Percentiles rank a stretch among this genome's conserved stretches.
Evolutionary conservation across 306 rosid genomes (phyloP).

Genomic region (Cucurbita argyrosperma): DNA sequence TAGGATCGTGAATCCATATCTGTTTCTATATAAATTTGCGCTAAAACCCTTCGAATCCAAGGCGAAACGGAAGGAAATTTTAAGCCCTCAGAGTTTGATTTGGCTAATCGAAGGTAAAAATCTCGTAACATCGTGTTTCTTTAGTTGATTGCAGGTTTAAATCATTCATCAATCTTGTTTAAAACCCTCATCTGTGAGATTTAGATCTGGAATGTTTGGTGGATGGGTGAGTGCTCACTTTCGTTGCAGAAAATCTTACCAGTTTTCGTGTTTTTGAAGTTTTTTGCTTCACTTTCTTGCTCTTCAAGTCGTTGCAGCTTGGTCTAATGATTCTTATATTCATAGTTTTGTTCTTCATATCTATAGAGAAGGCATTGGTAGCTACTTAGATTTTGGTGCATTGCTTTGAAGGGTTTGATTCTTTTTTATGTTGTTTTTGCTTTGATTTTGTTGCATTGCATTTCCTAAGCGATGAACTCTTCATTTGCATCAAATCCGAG

Average conservation of each 20-base stretch:
- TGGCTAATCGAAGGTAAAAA: not conserved
- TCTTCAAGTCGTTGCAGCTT: not conserved
- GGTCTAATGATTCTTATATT: not conserved
- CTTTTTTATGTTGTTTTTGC: not conserved
- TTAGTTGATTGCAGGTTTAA: not conserved
- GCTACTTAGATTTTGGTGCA: not conserved
- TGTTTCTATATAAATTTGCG: not conserved
- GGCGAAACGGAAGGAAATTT: not conserved
- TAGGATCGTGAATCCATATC: not conserved
- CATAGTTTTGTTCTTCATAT: not conserved
- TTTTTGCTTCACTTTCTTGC: not conserved
- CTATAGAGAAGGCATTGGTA: not conserved
- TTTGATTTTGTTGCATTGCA: not conserved
- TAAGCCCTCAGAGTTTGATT: not conserved
- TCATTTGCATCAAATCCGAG: not conserved
- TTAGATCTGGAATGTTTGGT: conserved; percentile 11
- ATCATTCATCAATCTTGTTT: not conserved
- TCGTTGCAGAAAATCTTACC: conserved; percentile 5
- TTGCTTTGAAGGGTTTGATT: not conserved
- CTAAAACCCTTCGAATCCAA: not conserved
- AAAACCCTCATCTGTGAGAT: not conserved
- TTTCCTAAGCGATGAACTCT: not conserved
- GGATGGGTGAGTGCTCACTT: not conserved
- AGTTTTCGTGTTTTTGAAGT: conserved; percentile 15
- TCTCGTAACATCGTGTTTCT: not conserved